Evolutionary conservation across 2,329 filamentous ascomycete species (phyloP).

Genomic region (Lecanoromycetidae sp.): DNA sequence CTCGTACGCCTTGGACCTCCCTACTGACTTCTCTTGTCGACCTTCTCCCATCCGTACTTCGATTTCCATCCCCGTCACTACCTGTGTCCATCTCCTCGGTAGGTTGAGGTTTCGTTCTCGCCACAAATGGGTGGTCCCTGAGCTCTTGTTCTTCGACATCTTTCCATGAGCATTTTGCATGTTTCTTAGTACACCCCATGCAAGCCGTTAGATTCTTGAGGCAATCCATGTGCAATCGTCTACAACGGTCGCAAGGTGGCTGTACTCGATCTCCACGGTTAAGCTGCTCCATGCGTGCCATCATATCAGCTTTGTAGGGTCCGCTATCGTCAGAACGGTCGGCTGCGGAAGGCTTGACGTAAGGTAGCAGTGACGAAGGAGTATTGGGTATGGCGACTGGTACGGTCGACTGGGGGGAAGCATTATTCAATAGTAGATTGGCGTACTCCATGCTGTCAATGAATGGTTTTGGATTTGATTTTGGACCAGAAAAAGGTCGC

Average conservation of each 20-base stretch:
- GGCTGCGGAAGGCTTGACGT: slow-evolving; percentile 28
- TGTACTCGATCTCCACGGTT: slow-evolving; percentile 60
- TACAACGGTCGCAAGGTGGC: slow-evolving; percentile 76
- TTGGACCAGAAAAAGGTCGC: slow-evolving; percentile 13
- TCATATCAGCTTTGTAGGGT: slow-evolving; percentile 53
- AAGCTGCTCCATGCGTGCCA: slow-evolving; percentile 62
- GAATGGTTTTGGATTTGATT: slow-evolving; percentile 13
- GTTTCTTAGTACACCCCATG: slow-evolving; percentile 78
- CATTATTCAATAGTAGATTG: slow-evolving; percentile 26
- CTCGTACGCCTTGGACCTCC: slow-evolving; percentile 11
- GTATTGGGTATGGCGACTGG: slow-evolving; percentile 45
- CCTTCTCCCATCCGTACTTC: background rate
- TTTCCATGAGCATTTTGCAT: slow-evolving; percentile 79
- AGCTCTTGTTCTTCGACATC: slow-evolving; percentile 64
- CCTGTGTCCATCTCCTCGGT: slow-evolving; percentile 2
- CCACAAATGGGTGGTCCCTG: slow-evolving; percentile 16
- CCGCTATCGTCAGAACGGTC: slow-evolving; percentile 40
- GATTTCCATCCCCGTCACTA: slow-evolving; percentile 1
- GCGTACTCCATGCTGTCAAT: slow-evolving; percentile 26
- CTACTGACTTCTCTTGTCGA: background rate
- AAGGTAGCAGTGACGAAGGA: slow-evolving; percentile 40
- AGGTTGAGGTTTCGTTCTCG: slow-evolving; percentile 11
- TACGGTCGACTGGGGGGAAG: no score
- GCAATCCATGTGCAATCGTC: slow-evolving; percentile 67
- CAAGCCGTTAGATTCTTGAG: slow-evolving; percentile 79